phyloP scores from a whole-genome alignment of 108 stramenopile species.

The Nitzschia sp. region DNA sequence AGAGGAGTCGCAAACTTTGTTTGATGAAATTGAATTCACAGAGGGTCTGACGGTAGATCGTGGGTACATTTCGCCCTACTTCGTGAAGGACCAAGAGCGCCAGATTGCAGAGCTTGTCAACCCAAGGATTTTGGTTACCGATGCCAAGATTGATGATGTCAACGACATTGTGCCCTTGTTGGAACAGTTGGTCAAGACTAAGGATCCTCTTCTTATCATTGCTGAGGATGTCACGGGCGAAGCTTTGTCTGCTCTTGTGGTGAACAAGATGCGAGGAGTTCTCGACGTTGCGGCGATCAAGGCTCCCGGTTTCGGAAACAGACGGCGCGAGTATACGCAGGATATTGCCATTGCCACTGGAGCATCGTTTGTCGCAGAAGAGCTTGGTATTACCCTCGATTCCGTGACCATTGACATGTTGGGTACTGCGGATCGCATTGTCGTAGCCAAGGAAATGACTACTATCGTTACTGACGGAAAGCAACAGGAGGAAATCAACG shows the following conservation, averaged over 20 bases:
- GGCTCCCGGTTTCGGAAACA: conserved; percentile 95
- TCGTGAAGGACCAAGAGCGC: conserved; percentile 97
- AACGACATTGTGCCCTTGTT: conserved; percentile 94
- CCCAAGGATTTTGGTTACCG: conserved; percentile 91
- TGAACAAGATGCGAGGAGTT: conserved; percentile 98
- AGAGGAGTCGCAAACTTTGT: conserved; percentile 94
- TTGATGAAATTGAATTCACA: conserved; percentile 97
- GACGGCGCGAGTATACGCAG: conserved; percentile 93
- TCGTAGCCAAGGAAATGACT: conserved; percentile 90
- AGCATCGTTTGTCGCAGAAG: conserved; percentile 94
- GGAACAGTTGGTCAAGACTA: conserved; percentile 94
- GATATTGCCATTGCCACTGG: conserved; percentile 98
- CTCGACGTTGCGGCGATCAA: conserved; percentile 96
- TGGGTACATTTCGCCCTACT: conserved; percentile 96
- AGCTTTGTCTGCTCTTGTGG: conserved; percentile 95
- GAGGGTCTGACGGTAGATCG: conserved; percentile 97
- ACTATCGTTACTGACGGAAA: conserved; percentile 96
- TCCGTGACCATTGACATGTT: conserved; percentile 94
- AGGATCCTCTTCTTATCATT: conserved; percentile 94
- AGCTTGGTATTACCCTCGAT: conserved; percentile 95
- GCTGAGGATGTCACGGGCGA: conserved; percentile 98
- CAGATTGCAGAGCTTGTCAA: conserved; percentile 88
- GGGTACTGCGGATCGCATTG: conserved; percentile 91
- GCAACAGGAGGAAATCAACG: conserved; percentile 84
- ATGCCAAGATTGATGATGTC: conserved; percentile 94